Evolutionary conservation across 805 yeast genomes (phyloP), one percentile per base, ranked within the genome.

Genomic region (Blastobotrys americana): DNA sequence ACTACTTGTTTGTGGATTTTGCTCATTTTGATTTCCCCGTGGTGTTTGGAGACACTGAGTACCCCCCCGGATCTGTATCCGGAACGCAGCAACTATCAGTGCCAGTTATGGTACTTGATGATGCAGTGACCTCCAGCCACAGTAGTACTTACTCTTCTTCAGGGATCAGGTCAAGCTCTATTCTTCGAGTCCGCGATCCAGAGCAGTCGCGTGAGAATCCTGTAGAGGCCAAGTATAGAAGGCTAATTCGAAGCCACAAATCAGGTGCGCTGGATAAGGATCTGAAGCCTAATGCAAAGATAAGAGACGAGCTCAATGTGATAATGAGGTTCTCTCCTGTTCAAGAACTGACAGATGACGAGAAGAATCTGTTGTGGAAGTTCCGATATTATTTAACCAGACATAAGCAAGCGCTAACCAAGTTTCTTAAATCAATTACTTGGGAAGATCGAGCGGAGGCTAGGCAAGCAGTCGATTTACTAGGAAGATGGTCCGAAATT

Each of bases 361-460:
- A 90, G 53, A 86, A 84, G 66, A 86, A 87, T 51, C 64, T 87
- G 56, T 73, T 90, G 6, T 90, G 97, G 97, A 85, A 84, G 61
- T 90, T 83, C 63, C 67, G 97, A 43, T 93, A 84, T 64, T 89
- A 80, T 61, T 65, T 84, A 16, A 68, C 84, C n/a, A 74, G 80
- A 43, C 79, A 79, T 54, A 77, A 77, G 56, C 76, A 73, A 45
- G 82, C 82, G 1, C 67, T 85, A 45, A 82, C 89, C 21, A 90
- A 90, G 61, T 81, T 93, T 48, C 72, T 90, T 51, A 87, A 88
- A 60, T 80, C 94, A 37, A 84, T 89, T 15, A 82, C 89, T 53
- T 84, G 97, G 85, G 85, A 78, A 31, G 94, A 88, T 61, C 84
- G 83, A 49, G 67, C 71, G 43, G 98, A 90, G 65, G 77, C 83